Conservation (phyloP, 257 asterid species). For the Capsicum pubescens region DNA sequence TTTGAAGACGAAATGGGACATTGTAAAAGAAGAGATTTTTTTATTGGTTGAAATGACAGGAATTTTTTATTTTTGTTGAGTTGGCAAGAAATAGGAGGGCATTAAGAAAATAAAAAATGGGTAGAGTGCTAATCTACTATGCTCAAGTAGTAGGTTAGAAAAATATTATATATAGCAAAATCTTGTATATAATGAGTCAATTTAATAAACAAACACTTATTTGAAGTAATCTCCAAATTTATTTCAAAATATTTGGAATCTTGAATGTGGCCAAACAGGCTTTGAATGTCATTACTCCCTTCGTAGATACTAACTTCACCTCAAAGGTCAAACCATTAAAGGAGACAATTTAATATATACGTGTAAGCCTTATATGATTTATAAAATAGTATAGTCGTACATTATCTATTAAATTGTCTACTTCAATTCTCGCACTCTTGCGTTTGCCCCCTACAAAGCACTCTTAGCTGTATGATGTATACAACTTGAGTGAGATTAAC, state of each 20-base stretch:
- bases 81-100: background rate
- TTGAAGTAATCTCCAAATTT: background rate
- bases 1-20: background rate
- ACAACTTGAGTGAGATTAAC: background rate
- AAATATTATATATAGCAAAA: background rate
- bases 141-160: background rate
- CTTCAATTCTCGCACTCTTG: background rate
- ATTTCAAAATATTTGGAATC: background rate
- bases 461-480: background rate
- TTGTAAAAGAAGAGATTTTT: background rate
- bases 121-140: background rate
- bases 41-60: background rate
- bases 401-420: background rate
- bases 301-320: background rate
- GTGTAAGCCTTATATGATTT: background rate
- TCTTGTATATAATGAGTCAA: background rate
- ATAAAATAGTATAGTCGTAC: background rate
- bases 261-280: background rate
- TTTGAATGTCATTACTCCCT: background rate
- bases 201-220: background rate
- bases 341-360: background rate
- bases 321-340: background rate
- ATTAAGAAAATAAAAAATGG: background rate
- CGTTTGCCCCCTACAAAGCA: background rate
- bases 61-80: background rate